Base-by-base conservation (phyloP, 73 alveolate species). In the Blepharisma stoltei region DNA sequence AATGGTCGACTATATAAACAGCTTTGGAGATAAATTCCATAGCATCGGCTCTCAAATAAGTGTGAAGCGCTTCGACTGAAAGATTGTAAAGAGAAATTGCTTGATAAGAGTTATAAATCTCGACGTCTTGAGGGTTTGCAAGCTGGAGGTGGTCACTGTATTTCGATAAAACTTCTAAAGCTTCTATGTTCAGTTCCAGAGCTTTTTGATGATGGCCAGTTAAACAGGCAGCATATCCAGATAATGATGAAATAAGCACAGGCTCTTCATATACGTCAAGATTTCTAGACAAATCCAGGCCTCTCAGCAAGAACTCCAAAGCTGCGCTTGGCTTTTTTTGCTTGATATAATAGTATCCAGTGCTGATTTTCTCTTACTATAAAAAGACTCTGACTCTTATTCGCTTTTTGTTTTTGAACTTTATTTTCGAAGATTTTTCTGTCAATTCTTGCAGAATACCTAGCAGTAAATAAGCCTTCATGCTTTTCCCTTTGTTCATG, bases 301-400 rank as follows among this genome's bases (percentile, higher is more conserved):
- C 73, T 60, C 73, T 60, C 23, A 60, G 45, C 14, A 60, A 60
- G 46, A 18, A 60, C 46, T 60, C 73, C 2, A 60, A 38, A 18
- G 49, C 73, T 18, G 73, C 73, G 23, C 23, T 60, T 25, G 73
- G 73, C 73, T 60, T 60, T 60, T 25, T 60, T 60, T 60, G 46
- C 5, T 60, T 60, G 11, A 60, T n/a, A 25, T 14, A 60, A 25
- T 60, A 60, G 14, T 14, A 60, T 25, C 73, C 73, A 14, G 46
- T 60, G 23, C 73, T 60, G 73, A n/a, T 60, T 60, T 14, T 8
- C 18, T 18, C n/a, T 60, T 25, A 60, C 73, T 20, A 38, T 25
- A 60, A 5, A 25, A 14, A 20, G 14, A 60, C 46, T 60, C 45
- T 60, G 11, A 60, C 45, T 38, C 73, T 60, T n/a, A 60, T 25